Percentiles rank a stretch among this genome's conserved stretches.
Conservation (phyloP, 192 early-diverging fungal genomes). For the Jimgerdemannia flammicorona region DNA sequence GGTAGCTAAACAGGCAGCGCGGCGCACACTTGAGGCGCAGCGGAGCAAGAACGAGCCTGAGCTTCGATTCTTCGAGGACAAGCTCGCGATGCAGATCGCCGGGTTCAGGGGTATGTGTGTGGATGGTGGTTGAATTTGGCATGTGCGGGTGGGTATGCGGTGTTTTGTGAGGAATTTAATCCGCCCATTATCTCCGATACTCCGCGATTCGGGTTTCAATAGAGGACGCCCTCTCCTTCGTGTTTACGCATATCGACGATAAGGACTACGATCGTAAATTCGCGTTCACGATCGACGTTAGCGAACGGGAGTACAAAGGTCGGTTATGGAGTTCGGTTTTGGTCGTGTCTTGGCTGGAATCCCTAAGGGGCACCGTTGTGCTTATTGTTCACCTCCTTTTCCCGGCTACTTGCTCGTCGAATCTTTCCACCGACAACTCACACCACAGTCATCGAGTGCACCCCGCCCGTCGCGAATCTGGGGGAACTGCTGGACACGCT, state of each 20-base stretch:
- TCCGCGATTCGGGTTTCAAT: background rate
- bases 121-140: background rate
- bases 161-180: too few species aligned
- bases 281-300: background rate
- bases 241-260: background rate
- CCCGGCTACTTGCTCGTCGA: too few species aligned
- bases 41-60: background rate
- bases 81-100: background rate
- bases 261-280: background rate
- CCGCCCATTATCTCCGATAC: background rate
- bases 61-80: background rate
- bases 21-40: background rate
- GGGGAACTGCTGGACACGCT: background rate
- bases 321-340: background rate
- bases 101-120: background rate
- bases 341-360: background rate
- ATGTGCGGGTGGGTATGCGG: background rate
- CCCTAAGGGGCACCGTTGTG: too few species aligned
- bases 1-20: background rate
- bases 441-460: background rate
- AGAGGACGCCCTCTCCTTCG: background rate
- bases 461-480: background rate
- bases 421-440: too few species aligned
- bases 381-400: too few species aligned
- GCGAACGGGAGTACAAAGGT: background rate